Percentiles rank a stretch among this genome's conserved stretches.
These are phyloP conservation scores for Sphaerulina vaccinii DNA, from an alignment of 2,329 filamentous ascomycete genomes.

Conservation along the genomic window DNA sequence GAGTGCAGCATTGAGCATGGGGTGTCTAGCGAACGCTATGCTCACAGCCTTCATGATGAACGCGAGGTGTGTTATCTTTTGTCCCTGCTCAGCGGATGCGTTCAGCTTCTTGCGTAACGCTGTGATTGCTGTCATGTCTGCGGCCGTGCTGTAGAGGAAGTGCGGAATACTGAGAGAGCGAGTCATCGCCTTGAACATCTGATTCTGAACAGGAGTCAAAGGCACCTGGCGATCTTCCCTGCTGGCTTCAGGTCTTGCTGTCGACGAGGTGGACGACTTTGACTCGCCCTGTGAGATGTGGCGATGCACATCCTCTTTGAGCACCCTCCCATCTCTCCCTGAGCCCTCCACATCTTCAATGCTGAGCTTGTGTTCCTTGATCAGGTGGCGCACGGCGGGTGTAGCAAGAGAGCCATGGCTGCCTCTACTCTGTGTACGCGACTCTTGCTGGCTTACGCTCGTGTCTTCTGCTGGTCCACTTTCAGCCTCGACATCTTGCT, in stretches of 20 bases:
- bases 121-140: constrained; percentile 76
- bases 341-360: constrained; percentile 79
- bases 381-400: constrained; percentile 84
- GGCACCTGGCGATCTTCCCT: constrained; percentile 64
- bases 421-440: constrained; percentile 44
- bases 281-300: constrained; percentile 41
- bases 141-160: constrained; percentile 89
- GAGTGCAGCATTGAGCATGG: constrained; percentile 82
- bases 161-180: constrained; percentile 86
- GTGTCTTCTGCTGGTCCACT: constrained; percentile 14
- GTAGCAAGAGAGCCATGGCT: constrained; percentile 78
- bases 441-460: constrained; percentile 3
- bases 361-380: constrained; percentile 74
- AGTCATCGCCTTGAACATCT: constrained; percentile 99
- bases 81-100: constrained; percentile 42
- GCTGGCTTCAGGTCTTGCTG: constrained; percentile 37
- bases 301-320: constrained; percentile 82
- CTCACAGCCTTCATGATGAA: constrained; percentile 97
- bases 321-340: constrained; percentile 83
- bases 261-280: constrained; percentile 33
- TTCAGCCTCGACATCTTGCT: constrained; percentile 23
- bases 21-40: constrained; percentile 75
- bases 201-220: constrained; percentile 75
- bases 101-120: constrained; percentile 74
- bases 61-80: constrained; percentile 82